A percentile compares a stretch with the other conserved stretches of the same genome.
Evolutionary conservation across 1,284 basidiomycete species (phyloP).

Genomic region (Puccinia novopanici): DNA sequence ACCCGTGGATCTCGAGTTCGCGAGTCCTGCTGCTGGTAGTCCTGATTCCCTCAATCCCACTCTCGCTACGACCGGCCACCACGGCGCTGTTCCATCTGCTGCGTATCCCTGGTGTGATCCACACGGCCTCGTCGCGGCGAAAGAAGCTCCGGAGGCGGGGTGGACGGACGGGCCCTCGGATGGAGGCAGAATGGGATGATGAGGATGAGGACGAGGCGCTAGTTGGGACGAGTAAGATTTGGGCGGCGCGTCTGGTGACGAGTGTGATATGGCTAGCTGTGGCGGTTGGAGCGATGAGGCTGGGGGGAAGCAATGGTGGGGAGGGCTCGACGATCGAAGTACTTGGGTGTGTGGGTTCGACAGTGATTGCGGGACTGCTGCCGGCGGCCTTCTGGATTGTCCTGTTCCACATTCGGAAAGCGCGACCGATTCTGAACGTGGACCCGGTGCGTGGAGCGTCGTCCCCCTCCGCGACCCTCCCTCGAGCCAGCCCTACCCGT

Average conservation of each 20-base stretch:
- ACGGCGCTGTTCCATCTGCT: slow-evolving; percentile 51
- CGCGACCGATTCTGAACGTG: slow-evolving; percentile 55
- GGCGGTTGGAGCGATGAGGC: slow-evolving; percentile 30
- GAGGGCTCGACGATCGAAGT: slow-evolving; percentile 53
- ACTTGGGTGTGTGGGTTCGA: slow-evolving; percentile 52
- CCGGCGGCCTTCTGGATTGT: slow-evolving; percentile 57
- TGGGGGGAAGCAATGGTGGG: slow-evolving; percentile 49
- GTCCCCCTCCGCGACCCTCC: background rate
- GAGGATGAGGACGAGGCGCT: slow-evolving; percentile 46
- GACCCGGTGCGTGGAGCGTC: background rate
- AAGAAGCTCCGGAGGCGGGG: slow-evolving; percentile 39
- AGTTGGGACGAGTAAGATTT: slow-evolving; percentile 22
- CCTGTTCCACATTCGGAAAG: slow-evolving; percentile 57
- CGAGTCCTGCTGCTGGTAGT: slow-evolving; percentile 54
- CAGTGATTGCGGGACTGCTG: slow-evolving; percentile 53
- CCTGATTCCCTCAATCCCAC: slow-evolving; percentile 51
- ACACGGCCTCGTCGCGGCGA: slow-evolving; percentile 36
- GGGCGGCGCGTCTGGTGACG: slow-evolving; percentile 43
- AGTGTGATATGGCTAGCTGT: slow-evolving; percentile 50
- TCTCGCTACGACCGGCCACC: slow-evolving; percentile 44
- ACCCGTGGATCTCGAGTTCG: slow-evolving; percentile 54
- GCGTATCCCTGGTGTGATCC: slow-evolving; percentile 43
- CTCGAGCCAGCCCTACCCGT: background rate
- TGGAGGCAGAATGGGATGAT: slow-evolving; percentile 47
- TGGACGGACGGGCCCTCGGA: background rate